These are phyloP conservation scores for Cantharellus cinnabarinus DNA, from an alignment of 768 basidiomycete species.

Conservation along the genomic window DNA sequence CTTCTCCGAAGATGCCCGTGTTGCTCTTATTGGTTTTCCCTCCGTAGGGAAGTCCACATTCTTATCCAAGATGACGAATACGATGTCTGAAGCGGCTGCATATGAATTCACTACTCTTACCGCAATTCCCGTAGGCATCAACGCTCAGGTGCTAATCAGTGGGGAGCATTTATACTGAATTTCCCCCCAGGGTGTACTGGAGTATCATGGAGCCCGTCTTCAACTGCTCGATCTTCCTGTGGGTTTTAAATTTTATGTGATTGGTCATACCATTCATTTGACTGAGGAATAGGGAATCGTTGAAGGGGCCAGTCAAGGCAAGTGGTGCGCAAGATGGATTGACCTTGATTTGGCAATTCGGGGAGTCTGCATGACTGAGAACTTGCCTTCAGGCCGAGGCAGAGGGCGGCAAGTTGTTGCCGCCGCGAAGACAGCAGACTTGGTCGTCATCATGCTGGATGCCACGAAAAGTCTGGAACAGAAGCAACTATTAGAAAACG, in stretches of 20 bases:
- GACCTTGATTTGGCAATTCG: not conserved
- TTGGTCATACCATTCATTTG: not conserved
- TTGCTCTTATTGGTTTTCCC: conserved; percentile 87
- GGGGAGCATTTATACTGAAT: not conserved
- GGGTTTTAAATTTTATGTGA: not conserved
- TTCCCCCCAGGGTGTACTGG: conserved; percentile 48
- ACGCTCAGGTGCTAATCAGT: not conserved
- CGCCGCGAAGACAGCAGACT: conserved; percentile 76
- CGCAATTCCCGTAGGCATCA: conserved; percentile 17
- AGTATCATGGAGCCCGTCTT: conserved; percentile 83
- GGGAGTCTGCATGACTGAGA: not conserved
- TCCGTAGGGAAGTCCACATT: conserved; percentile 88
- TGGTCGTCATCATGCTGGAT: conserved; percentile 84
- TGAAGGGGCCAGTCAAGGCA: conserved; percentile 69
- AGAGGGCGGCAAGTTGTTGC: conserved; percentile 93
- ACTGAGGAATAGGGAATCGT: conserved; percentile 44
- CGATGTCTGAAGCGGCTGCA: conserved; percentile 69
- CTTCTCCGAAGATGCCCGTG: conserved; percentile 42
- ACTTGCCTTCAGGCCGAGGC: conserved; percentile 28
- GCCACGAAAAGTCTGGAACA: conserved; percentile 90
- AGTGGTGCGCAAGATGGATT: not conserved
- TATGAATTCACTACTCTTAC: conserved; percentile 93
- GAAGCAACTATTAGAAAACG: conserved; percentile 65
- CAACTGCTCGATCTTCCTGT: conserved; percentile 79
- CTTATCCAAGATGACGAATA: conserved; percentile 79